These are phyloP conservation scores for Acaromyces ingoldii DNA, from an alignment of 1,284 basidiomycete species.

Conservation along the genomic window DNA sequence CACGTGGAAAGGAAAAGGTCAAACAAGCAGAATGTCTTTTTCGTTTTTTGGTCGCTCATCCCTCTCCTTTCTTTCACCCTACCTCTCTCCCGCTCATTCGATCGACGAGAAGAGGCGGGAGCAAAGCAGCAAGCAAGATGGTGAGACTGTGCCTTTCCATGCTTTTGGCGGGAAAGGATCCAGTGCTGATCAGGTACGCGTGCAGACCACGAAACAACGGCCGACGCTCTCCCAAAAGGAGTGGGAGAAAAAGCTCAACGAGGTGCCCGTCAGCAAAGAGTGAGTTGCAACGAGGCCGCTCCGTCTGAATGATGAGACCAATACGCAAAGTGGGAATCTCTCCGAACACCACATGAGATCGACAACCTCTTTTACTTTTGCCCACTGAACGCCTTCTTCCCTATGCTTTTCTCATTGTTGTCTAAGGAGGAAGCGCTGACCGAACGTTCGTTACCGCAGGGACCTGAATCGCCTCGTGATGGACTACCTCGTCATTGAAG, in stretches of 20 bases:
- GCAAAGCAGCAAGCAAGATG: no score
- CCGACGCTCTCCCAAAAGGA: constrained; percentile 47
- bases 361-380: constrained; percentile 52
- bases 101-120: no score
- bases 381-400: constrained; percentile 53
- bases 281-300: constrained; percentile 51
- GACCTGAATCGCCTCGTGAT: constrained; percentile 93
- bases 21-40: no score
- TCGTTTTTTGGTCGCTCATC: no score
- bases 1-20: no score
- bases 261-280: constrained; percentile 56
- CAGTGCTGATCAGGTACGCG: no score
- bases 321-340: constrained; percentile 61
- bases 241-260: constrained; percentile 56
- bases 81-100: no score
- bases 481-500: constrained; percentile 96
- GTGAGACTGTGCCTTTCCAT: no score
- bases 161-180: no score
- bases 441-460: constrained; percentile 53
- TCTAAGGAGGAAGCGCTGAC: neutral
- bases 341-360: constrained; percentile 56
- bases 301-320: constrained; percentile 54
- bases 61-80: no score
- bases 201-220: no score
- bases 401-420: constrained; percentile 9